Percentiles rank a stretch among this genome's conserved stretches.
phyloP scores from a whole-genome alignment of 2,329 filamentous ascomycete species.

The Pseudopithomyces maydicus region DNA sequence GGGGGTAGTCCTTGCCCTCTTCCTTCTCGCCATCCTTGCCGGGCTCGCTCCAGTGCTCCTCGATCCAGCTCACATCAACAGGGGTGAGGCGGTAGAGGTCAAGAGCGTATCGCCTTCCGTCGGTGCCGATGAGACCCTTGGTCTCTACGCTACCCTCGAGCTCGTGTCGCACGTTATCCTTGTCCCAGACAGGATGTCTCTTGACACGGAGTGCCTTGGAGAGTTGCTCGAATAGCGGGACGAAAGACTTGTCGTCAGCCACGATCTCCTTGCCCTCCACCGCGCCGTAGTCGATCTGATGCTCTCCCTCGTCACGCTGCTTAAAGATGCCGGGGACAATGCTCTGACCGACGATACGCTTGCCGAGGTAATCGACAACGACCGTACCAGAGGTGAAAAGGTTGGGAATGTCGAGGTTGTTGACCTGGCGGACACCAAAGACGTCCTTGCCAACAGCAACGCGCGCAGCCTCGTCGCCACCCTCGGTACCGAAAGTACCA shows the following conservation, averaged over 20 bases:
- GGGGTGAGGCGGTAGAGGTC: slow-evolving; percentile 95
- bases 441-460: slow-evolving; percentile 98
- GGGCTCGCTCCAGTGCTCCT: slow-evolving; percentile 65
- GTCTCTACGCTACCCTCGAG: slow-evolving; percentile 96
- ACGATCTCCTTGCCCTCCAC: slow-evolving; percentile 97
- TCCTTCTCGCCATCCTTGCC: slow-evolving; percentile 54
- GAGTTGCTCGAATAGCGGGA: slow-evolving; percentile 82
- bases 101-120: slow-evolving; percentile 95
- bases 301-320: slow-evolving; percentile 94
- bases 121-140: slow-evolving; percentile 95
- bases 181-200: slow-evolving; percentile 97
- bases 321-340: slow-evolving; percentile 99
- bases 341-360: slow-evolving; percentile 95
- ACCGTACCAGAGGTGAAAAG: slow-evolving; percentile 96
- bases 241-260: slow-evolving; percentile 86
- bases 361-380: slow-evolving; percentile 95
- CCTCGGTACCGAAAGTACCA: slow-evolving; percentile 94
- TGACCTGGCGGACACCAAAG: slow-evolving; percentile 89
- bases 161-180: slow-evolving; percentile 87
- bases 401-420: slow-evolving; percentile 93
- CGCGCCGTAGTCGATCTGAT: slow-evolving; percentile 98
- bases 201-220: slow-evolving; percentile 91
- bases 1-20: slow-evolving; percentile 72
- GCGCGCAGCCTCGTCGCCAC: slow-evolving; percentile 92
- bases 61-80: slow-evolving; percentile 87